Evolutionary conservation across 1,284 basidiomycete genomes (phyloP), one percentile per base, ranked within the genome.

Genomic region (Sporisorium exsertum): DNA sequence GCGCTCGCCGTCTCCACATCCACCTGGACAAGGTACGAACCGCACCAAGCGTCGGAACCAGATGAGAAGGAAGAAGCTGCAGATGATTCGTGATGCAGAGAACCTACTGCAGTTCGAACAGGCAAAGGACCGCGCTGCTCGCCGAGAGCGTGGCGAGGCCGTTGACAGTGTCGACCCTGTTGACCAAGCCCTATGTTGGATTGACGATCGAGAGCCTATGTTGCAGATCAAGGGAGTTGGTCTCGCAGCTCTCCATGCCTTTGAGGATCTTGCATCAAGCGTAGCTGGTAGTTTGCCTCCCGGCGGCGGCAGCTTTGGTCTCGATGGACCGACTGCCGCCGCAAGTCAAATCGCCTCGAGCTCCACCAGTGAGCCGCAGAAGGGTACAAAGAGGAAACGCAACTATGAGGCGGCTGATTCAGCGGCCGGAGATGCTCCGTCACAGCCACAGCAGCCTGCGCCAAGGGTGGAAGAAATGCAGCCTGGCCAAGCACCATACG

Each of bases 1-100:
- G 24, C 47, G 9, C 47, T 49, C 29, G 3, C 9, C 54, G 18
- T 22, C 22, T 9, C 26, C 46, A 1, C 29, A 73, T 1, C 79
- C 77, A 3, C 79, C 79, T 0, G 79, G 79, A 0, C 45, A 66
- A 24, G 79, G 79, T n/a, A 75, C 62, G 2, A 50, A 40, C 15
- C 72, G 74, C 10, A 81, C 79, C 20, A 61, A 60, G n/a, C 70
- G 72, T 12, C 67, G 76, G 43, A 81, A 81, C 42, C 61, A 66
- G n/a, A 67, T 73, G 42, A 55, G 77, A 9, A 55, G 77, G 2
- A 57, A 64, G 15, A 72, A 71, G 22, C 45, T 57, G 3, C 42
- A 53, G 13, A 29, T 58, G 0, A 2, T 35, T 4, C 63, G 69
- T 15, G 37, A 72, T 7, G 50, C 63, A 0, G 62, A 61, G 15